Evolutionary conservation across 2,329 filamentous ascomycete genomes (phyloP), one percentile per base, ranked within the genome.

Genomic region (Aureobasidium sp.): DNA sequence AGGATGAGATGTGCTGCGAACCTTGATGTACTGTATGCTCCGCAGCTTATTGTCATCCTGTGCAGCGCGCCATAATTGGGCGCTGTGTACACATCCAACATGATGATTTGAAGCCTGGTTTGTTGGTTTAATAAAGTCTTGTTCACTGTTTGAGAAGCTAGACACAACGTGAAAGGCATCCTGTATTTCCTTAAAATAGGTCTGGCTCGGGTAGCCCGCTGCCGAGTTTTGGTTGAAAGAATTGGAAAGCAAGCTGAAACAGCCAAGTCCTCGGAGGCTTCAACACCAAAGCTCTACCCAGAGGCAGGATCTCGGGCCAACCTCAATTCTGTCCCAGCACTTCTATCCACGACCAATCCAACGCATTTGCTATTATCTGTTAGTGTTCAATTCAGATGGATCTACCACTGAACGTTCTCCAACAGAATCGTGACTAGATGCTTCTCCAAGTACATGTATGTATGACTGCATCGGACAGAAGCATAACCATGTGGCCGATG

Each of bases 141-240:
- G n/a, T n/a, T n/a, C n/a, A n/a, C n/a, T n/a, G n/a, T n/a, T n/a
- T n/a, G n/a, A 21, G 3, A 22, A 16, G 30, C 42, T n/a, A 11
- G 6, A 39, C 16, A 8, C 32, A 10, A 16, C 27, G 32, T n/a
- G 12, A 19, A n/a, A n/a, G n/a, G n/a, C 7, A 30, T 49, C 16
- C 4, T 29, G 45, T 16, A 25, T 38, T 5, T 49, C 21, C 21
- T 39, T 38, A 49, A 49, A 49, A 49, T 49, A 49, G 45, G 24
- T 25, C 24, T 37, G 5, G 32, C 25, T 48, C 29, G 27, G n/a
- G 21, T n/a, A n/a, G n/a, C n/a, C n/a, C n/a, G n/a, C n/a, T n/a
- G n/a, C n/a, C 44, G 22, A 35, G 44, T 45, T 29, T 37, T 48
- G 32, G 44, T 29, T 48, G 21, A 34, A 27, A 37, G 21, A 22